phyloP scores from a whole-genome alignment of 2,329 filamentous ascomycete genomes.

The Monosporascus sp. region DNA sequence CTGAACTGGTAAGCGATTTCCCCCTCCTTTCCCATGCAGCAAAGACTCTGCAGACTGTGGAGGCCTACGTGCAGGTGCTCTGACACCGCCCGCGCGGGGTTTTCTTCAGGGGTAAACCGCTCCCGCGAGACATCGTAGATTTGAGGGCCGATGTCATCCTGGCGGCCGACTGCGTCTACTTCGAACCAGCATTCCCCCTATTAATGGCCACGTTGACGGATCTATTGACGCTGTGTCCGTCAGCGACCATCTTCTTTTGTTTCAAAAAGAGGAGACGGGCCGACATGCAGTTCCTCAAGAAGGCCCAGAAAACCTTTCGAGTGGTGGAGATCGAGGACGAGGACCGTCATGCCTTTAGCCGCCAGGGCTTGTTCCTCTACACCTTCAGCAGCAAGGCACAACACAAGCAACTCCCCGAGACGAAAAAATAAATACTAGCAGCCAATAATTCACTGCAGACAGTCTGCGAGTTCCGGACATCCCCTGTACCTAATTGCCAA shows the following conservation, averaged over 20 bases:
- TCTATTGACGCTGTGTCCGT: slow-evolving; percentile 66
- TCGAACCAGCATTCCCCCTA: slow-evolving; percentile 89
- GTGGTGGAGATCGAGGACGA: slow-evolving; percentile 59
- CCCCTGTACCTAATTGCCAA: no score
- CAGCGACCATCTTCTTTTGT: slow-evolving; percentile 69
- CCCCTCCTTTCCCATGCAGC: slow-evolving; percentile 22
- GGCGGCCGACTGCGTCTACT: slow-evolving; percentile 97
- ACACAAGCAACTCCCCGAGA: not conserved
- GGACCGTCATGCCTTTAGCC: slow-evolving; percentile 50
- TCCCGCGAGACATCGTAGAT: slow-evolving; percentile 46
- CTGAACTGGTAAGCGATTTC: slow-evolving; percentile 69
- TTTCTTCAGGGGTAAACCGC: slow-evolving; percentile 50
- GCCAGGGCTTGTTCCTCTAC: slow-evolving; percentile 56
- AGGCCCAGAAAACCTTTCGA: slow-evolving; percentile 60
- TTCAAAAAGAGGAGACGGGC: slow-evolving; percentile 89
- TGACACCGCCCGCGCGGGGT: slow-evolving; percentile 8
- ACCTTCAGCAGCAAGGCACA: slow-evolving; percentile 32
- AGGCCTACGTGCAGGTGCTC: slow-evolving; percentile 11
- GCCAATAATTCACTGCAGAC: not conserved
- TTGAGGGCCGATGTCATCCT: slow-evolving; percentile 73
- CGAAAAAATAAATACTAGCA: not conserved
- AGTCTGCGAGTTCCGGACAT: no score
- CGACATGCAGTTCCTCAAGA: slow-evolving; percentile 69
- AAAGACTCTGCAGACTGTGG: slow-evolving; percentile 1
- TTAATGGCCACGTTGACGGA: slow-evolving; percentile 72